Percentiles rank a stretch among this genome's conserved stretches.
Evolutionary conservation across 495 filamentous ascomycete species (phyloP).

Genomic region (Penicillium chermesinum): DNA sequence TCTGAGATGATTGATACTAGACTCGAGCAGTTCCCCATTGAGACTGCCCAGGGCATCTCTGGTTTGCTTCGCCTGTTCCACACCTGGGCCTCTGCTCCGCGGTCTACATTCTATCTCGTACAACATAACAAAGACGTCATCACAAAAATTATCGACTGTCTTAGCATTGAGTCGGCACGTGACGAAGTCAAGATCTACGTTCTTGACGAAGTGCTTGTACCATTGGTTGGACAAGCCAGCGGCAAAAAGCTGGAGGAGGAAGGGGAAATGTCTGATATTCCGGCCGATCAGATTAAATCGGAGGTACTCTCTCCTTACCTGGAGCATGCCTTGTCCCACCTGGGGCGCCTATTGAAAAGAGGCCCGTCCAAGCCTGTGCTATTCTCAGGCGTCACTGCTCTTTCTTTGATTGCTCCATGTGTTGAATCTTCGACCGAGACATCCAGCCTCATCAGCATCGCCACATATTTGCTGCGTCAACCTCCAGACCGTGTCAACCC

Average conservation of each 20-base stretch:
- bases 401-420: constrained; percentile 70
- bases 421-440: constrained; percentile 64
- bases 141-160: constrained; percentile 61
- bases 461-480: constrained; percentile 75
- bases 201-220: constrained; percentile 61
- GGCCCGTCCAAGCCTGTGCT: constrained; percentile 67
- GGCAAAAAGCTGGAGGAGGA: constrained; percentile 39
- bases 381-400: constrained; percentile 67
- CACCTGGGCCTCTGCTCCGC: constrained; percentile 67
- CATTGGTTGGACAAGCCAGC: constrained; percentile 53
- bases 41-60: constrained; percentile 86
- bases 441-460: constrained; percentile 68
- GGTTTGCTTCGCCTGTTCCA: constrained; percentile 73
- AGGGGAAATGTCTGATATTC: constrained; percentile 50
- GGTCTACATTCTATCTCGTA: constrained; percentile 62
- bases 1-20: constrained; percentile 69
- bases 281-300: constrained; percentile 46
- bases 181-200: constrained; percentile 85
- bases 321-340: constrained; percentile 59
- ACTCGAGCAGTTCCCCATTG: constrained; percentile 72
- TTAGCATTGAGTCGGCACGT: constrained; percentile 69
- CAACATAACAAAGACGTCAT: constrained; percentile 60
- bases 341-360: constrained; percentile 67
- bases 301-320: constrained; percentile 65
- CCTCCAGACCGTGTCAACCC: constrained; percentile 74